These are phyloP conservation scores for Chaetomiaceae sp. DNA, from an alignment of 2,329 filamentous ascomycete species.

Conservation along the genomic window DNA sequence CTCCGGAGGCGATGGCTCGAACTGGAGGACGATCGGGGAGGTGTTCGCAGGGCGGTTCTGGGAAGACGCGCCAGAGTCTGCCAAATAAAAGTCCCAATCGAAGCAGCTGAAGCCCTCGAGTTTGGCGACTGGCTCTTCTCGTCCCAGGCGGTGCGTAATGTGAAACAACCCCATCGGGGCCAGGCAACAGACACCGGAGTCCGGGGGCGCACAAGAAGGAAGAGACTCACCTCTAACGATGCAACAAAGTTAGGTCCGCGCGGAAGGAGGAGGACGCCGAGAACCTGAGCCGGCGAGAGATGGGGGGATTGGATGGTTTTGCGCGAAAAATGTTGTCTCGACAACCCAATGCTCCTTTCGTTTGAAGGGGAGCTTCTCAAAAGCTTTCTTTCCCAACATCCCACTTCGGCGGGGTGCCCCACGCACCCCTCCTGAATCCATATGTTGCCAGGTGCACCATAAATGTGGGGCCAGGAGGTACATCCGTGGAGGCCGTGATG, in stretches of 20 bases:
- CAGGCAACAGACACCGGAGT: background rate
- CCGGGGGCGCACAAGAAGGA: background rate
- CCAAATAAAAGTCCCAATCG: background rate
- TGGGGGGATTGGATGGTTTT: constrained; percentile 1
- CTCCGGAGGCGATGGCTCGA: constrained; percentile 7
- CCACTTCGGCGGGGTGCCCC: constrained; percentile 20
- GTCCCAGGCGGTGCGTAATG: constrained; percentile 5
- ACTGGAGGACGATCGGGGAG: background rate
- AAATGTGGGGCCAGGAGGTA: constrained; percentile 4
- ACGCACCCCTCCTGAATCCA: constrained; percentile 16
- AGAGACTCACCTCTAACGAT: constrained; percentile 13
- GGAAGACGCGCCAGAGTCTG: background rate
- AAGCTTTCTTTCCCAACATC: constrained; percentile 24
- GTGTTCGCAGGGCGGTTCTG: background rate
- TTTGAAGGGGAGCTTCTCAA: constrained; percentile 17
- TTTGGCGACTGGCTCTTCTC: background rate
- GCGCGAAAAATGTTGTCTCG: constrained; percentile 23
- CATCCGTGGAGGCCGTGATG: background rate
- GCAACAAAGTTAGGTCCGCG: background rate
- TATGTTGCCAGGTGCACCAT: constrained; percentile 7
- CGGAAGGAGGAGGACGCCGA: background rate
- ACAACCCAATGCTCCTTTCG: constrained; percentile 18
- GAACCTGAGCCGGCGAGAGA: background rate
- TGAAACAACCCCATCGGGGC: constrained; percentile 7
- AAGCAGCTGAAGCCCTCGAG: background rate